Conservation (phyloP, 306 rosid species). For the Trifolium subterraneum region DNA sequence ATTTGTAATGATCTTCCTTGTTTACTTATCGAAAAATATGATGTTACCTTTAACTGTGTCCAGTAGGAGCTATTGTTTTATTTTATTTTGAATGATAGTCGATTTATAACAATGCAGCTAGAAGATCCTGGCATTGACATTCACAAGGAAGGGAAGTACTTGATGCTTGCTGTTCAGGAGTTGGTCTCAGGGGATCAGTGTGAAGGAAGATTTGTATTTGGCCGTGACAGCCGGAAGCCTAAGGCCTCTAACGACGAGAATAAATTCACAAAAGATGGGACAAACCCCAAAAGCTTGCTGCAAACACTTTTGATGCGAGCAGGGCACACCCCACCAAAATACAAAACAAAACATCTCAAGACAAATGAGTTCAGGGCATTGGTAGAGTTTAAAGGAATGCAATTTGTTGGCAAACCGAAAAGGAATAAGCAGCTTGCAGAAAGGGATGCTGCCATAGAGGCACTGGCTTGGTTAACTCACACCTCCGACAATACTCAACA, state of each 20-base stretch:
- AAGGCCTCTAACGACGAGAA: constrained; percentile 55
- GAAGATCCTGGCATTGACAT: constrained; percentile 82
- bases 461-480: constrained; percentile 97
- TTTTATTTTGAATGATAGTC: constrained; percentile 26
- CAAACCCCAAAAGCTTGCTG: constrained; percentile 89
- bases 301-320: constrained; percentile 96
- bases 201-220: constrained; percentile 97
- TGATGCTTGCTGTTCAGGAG: constrained; percentile 82
- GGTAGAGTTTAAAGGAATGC: constrained; percentile 98
- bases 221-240: constrained; percentile 77
- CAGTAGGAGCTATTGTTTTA: neutral
- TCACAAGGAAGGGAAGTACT: constrained; percentile 90
- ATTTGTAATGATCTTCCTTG: constrained; percentile 20
- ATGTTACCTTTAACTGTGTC: constrained; percentile 17
- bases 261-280: constrained; percentile 84
- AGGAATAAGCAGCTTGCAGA: constrained; percentile 96
- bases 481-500: constrained; percentile 66
- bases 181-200: constrained; percentile 89
- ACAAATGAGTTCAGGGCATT: constrained; percentile 93
- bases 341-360: constrained; percentile 94
- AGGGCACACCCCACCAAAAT: constrained; percentile 93
- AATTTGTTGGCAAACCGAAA: constrained; percentile 93
- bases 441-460: constrained; percentile 95
- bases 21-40: constrained; percentile 21
- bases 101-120: constrained; percentile 63